Conservation (phyloP, 73 alveolate species). For the Paramecium biaurelia region DNA sequence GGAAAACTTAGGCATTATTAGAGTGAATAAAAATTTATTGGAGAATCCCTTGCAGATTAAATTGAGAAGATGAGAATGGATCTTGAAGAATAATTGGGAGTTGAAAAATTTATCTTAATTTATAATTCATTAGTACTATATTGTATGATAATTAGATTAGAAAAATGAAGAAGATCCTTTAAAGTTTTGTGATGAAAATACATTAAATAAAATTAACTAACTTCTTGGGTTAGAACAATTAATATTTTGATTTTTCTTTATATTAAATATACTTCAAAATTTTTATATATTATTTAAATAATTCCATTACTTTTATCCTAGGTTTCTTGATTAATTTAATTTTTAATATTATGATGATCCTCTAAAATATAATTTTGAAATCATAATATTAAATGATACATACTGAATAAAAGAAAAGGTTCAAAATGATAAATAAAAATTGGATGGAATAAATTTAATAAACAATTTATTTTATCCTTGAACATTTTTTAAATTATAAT, state of each 20-base stretch:
- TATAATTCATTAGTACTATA: not conserved
- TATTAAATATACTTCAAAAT: not conserved
- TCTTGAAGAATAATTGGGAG: not conserved
- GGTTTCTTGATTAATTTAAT: too few relatives aligned
- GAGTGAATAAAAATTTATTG: not conserved
- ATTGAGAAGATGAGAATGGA: slow-evolving; percentile 41
- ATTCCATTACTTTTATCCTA: not conserved
- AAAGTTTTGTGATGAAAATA: not conserved
- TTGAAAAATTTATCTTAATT: not conserved
- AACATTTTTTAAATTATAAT: not conserved
- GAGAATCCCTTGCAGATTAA: slow-evolving; percentile 7
- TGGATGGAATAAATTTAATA: not conserved
- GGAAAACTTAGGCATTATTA: not conserved
- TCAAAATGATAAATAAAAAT: too few relatives aligned
- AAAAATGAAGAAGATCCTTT: not conserved
- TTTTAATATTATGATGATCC: too few relatives aligned
- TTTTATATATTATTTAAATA: not conserved
- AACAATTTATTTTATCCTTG: not conserved
- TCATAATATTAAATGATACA: too few relatives aligned
- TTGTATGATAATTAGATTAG: not conserved
- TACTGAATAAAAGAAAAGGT: too few relatives aligned
- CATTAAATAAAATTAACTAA: not conserved
- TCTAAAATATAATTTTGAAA: too few relatives aligned
- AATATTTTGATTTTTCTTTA: slow-evolving; percentile 18
- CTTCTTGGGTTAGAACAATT: not conserved